Conservation (phyloP, 495 filamentous ascomycete genomes). For the Alectoria sarmentosa region DNA sequence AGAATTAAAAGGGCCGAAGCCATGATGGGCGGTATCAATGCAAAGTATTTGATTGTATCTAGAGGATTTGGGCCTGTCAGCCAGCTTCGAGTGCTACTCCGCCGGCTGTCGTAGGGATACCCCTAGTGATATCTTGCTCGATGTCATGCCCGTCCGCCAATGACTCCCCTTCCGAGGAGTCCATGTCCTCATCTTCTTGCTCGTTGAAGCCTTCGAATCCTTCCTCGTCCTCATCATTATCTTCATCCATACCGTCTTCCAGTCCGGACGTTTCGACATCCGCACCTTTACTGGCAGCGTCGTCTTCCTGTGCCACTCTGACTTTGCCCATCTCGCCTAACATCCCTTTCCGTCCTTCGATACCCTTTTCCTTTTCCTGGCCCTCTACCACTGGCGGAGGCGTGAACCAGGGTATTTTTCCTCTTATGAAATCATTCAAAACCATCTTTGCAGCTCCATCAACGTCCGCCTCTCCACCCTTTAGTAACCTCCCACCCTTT, state of each 20-base stretch:
- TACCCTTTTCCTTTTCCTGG: constrained; percentile 43
- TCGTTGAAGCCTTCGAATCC: constrained; percentile 39
- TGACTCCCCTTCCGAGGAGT: background rate
- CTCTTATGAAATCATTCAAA: constrained; percentile 87
- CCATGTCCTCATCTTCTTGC: constrained; percentile 23
- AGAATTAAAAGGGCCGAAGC: background rate
- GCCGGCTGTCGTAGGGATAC: background rate
- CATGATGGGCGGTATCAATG: background rate
- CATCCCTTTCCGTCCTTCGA: constrained; percentile 40
- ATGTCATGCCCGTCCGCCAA: background rate
- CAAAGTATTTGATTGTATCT: background rate
- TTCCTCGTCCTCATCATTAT: constrained; percentile 15
- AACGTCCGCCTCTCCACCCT: constrained; percentile 85
- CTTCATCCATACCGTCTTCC: background rate
- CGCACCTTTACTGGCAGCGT: constrained; percentile 19
- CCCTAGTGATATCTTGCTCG: background rate
- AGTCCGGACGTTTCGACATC: background rate
- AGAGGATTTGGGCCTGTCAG: background rate
- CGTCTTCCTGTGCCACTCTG: constrained; percentile 38
- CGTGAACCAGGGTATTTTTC: constrained; percentile 94
- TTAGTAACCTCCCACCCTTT: constrained; percentile 78
- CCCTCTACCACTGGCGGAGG: constrained; percentile 60
- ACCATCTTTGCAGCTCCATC: constrained; percentile 95
- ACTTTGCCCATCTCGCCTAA: constrained; percentile 59
- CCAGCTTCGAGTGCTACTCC: constrained; percentile 1